Percentiles rank a stretch among this genome's conserved stretches.
phyloP scores from a whole-genome alignment of 1,284 basidiomycete genomes.

The Bothia castanella region DNA sequence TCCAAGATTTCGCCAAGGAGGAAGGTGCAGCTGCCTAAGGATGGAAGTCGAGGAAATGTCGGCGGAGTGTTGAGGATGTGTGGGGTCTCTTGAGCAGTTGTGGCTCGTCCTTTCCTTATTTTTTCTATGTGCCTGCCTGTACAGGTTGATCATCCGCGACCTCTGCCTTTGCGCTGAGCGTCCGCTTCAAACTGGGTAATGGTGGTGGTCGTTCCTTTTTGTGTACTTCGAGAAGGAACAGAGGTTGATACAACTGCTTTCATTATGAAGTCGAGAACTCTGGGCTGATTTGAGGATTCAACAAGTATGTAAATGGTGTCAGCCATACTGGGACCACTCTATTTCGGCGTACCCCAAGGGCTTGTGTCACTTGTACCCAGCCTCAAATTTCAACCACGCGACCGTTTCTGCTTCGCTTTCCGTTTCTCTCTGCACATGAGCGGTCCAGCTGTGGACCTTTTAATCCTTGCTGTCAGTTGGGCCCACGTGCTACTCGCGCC shows the following conservation, averaged over 20 bases:
- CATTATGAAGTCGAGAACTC: background rate
- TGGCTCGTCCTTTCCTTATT: conserved; percentile 34
- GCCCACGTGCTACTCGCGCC: conserved; percentile 75
- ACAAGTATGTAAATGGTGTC: too few relatives aligned
- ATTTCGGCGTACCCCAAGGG: too few relatives aligned
- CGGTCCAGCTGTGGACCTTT: conserved; percentile 43
- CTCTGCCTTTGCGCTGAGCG: conserved; percentile 33
- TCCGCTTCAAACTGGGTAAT: conserved; percentile 38
- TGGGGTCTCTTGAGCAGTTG: conserved; percentile 27
- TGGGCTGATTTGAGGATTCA: background rate
- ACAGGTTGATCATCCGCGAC: conserved; percentile 36
- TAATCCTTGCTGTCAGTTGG: conserved; percentile 57
- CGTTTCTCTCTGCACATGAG: conserved; percentile 12
- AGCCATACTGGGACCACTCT: too few relatives aligned
- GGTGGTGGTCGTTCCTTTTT: conserved; percentile 54
- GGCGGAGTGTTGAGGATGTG: conserved; percentile 10
- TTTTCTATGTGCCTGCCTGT: conserved; percentile 18
- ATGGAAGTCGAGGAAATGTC: background rate
- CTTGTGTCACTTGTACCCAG: too few relatives aligned
- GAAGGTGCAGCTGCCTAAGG: conserved; percentile 27
- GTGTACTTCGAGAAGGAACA: conserved; percentile 59
- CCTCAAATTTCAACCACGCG: too few relatives aligned
- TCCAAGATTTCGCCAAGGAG: conserved; percentile 72
- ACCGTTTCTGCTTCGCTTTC: too few relatives aligned
- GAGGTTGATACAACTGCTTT: conserved; percentile 47